phyloP scores from a whole-genome alignment of 1,284 basidiomycete species.

The Trichosporon inkin region DNA sequence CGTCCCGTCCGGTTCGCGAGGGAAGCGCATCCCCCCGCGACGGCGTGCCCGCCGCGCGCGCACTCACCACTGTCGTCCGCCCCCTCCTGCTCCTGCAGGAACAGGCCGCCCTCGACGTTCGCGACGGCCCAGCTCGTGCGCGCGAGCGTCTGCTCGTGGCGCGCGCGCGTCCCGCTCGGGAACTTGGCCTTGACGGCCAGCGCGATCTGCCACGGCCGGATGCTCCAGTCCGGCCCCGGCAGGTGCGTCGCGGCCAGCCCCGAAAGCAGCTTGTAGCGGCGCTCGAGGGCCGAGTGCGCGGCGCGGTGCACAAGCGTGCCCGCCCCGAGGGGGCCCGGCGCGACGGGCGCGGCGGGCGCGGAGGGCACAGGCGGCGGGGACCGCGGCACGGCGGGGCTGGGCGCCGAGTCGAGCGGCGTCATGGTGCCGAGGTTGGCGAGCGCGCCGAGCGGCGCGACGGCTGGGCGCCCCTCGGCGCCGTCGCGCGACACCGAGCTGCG shows the following conservation, averaged over 20 bases:
- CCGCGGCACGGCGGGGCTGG: too few relatives aligned
- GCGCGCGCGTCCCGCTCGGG: conserved; percentile 21
- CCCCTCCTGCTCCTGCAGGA: neutral
- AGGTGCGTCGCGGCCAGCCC: conserved; percentile 22
- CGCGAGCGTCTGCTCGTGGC: conserved; percentile 13
- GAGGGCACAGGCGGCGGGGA: too few relatives aligned
- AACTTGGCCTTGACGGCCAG: conserved; percentile 34
- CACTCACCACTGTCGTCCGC: conserved; percentile 6
- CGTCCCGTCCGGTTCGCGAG: neutral
- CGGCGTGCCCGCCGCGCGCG: neutral
- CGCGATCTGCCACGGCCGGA: conserved; percentile 37
- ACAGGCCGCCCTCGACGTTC: neutral
- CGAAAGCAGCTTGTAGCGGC: conserved; percentile 14
- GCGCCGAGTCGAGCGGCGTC: too few relatives aligned
- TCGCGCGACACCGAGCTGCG: too few relatives aligned
- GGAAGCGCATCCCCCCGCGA: too few relatives aligned
- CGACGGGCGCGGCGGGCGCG: too few relatives aligned
- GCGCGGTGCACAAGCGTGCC: too few relatives aligned
- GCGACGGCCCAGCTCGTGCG: neutral
- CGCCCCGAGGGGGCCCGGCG: too few relatives aligned
- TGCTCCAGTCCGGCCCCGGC: conserved; percentile 33
- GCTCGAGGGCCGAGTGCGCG: too few relatives aligned
- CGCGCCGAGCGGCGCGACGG: too few relatives aligned
- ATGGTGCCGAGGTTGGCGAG: too few relatives aligned
- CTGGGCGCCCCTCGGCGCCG: too few relatives aligned